Base-by-base conservation (phyloP, 805 yeast species). In the Ogataea glucozyma region DNA sequence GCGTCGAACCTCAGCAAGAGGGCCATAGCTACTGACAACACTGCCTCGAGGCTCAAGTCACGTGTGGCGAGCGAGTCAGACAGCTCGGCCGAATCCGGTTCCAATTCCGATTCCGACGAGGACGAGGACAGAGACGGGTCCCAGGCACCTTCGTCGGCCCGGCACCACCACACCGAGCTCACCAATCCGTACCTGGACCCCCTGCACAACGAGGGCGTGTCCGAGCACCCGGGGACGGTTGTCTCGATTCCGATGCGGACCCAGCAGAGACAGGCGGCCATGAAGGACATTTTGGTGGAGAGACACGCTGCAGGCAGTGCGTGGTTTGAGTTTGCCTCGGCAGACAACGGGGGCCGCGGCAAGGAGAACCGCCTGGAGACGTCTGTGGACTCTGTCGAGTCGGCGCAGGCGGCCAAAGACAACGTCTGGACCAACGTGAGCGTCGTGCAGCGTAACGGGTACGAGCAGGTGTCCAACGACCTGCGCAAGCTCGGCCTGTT, bases 391-490 rank as follows among this genome's bases (percentile, higher is more conserved):
- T 30, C 40, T 2, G 14, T 31, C 13, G 44, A 45, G 16, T 39
- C 33, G 10, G 26, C 24, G 10, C 40, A 36, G 6, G 31, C n/a
- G 21, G 22, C 20, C 9, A 29, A 26, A 31, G 17, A 34, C 10
- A 42, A 42, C 18, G 51, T 52, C 9, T 57, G 64, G 64, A 44
- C 52, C 9, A 43, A 46, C 13, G 54, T 53, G 12, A 61, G 64
- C 38, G 39, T 62, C 8, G 54, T 54, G 23, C 56, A 55, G 26
- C 41, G 61, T 24, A 56, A 57, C 23, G 45, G 40, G 40, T 58
- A 60, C 38, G 67, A 61, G 31, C 47, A 48, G 23, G 56, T 63
- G 3, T 51, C 64, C 7, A 57, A 56, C 33, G 61, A 62, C 29
- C 41, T 63, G 21, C 46, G 65, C n/a, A 61, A 53, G 18, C 17